These are phyloP conservation scores for Albugo laibachii DNA, from an alignment of 352 stramenopile species.

Conservation along the genomic window DNA sequence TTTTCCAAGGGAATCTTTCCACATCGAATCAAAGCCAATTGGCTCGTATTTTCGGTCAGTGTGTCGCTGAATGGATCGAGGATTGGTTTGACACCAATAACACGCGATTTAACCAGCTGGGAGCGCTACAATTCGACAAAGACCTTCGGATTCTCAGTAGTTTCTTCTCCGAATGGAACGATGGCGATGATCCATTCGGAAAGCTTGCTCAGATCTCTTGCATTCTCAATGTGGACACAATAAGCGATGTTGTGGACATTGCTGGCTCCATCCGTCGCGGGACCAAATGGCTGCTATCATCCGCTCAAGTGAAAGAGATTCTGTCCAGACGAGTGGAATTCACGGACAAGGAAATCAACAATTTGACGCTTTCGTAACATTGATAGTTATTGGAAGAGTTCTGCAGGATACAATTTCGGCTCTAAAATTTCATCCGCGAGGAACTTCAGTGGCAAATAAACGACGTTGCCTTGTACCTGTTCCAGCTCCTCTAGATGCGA, in stretches of 20 bases:
- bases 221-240: constrained; percentile 53
- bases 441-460: constrained; percentile 79
- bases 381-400: constrained; percentile 52
- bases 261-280: constrained; percentile 38
- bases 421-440: constrained; percentile 55
- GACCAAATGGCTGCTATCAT: constrained; percentile 43
- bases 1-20: constrained; percentile 34
- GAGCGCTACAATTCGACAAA: constrained; percentile 73
- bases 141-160: constrained; percentile 48
- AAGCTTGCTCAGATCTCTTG: constrained; percentile 37
- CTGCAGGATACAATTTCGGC: constrained; percentile 52
- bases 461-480: constrained; percentile 54
- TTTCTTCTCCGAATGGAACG: constrained; percentile 33
- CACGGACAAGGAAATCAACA: constrained; percentile 34
- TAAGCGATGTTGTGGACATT: constrained; percentile 56
- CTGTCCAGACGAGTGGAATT: constrained; percentile 68
- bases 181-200: constrained; percentile 36
- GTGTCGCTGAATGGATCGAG: constrained; percentile 29
- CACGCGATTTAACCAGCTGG: constrained; percentile 56
- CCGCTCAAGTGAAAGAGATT: constrained; percentile 47
- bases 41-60: constrained; percentile 20
- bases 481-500: constrained; percentile 15
- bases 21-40: constrained; percentile 31
- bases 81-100: constrained; percentile 35
- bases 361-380: constrained; percentile 43